Evolutionary conservation across 441 rosid genomes (phyloP), one percentile per base, ranked within the genome.

Genomic region (Croton laevigatus): DNA sequence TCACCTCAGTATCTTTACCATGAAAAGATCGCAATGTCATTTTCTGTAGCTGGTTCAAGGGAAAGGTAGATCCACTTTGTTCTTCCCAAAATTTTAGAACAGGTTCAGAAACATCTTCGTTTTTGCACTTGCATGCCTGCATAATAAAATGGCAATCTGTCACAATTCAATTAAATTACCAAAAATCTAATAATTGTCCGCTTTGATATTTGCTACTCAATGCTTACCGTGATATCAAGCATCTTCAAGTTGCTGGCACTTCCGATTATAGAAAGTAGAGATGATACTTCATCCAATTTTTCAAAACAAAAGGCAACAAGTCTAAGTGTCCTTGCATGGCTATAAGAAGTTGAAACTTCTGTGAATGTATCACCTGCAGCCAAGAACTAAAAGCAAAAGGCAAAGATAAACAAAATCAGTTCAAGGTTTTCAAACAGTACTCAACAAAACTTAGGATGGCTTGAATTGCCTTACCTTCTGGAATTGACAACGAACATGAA

Each of bases 81-180:
- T 60, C 76, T 59, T 73, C 67, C 76, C 76, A 73, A 52, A 73
- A 73, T 59, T 59, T 62, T 20, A 62, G 12, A 17, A 73, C 20
- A 49, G 62, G 37, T 38, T 71, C 76, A 14, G 61, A 32, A 7
- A 6, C 13, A 2, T 17, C 53, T 37, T n/a, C 62, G 5, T 53
- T 34, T 10, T 23, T 59, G 66, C 66, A 73, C 22, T 8, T 8
- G 27, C 76, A 73, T 7, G 71, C 66, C 76, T 73, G 19, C 19
- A 69, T 4, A 45, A 59, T 17, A 51, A 11, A 66, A 4, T 44
- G 70, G 53, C 23, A 42, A n/a, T 73, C 49, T 40, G 44, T 40
- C 7, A 40, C 4, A 38, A 22, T 6, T 45, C 13, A 64, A 9
- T 51, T 60, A 60, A 48, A n/a, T 72, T 32, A 52, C n/a, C 46